phyloP scores from a whole-genome alignment of 176 grass and related monocot genomes.

The Triticum turgidum region DNA sequence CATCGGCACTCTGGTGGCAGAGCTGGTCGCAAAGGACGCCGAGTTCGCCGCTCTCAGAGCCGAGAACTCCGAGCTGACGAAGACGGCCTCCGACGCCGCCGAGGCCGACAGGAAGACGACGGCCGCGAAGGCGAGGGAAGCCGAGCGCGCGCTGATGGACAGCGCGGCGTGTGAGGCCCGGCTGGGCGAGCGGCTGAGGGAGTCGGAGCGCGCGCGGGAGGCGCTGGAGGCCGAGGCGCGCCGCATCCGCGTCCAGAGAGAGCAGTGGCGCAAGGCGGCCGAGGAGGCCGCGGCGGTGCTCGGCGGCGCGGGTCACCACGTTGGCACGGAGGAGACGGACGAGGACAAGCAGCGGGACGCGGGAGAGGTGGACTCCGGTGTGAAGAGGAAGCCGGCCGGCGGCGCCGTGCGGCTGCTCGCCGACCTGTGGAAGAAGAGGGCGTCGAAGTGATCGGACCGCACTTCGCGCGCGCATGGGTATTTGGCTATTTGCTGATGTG shows the following conservation, averaged over 20 bases:
- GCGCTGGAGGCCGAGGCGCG: conserved; percentile 58
- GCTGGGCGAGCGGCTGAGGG: conserved; percentile 46
- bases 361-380: conserved; percentile 21
- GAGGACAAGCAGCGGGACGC: not conserved
- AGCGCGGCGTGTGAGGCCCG: conserved; percentile 46
- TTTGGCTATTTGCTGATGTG: not conserved
- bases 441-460: conserved; percentile 31
- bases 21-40: conserved; percentile 41
- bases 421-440: conserved; percentile 88
- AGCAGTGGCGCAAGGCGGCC: conserved; percentile 91
- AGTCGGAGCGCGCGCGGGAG: conserved; percentile 42
- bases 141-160: conserved; percentile 43
- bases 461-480: not conserved
- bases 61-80: conserved; percentile 53
- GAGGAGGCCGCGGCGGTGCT: conserved; percentile 69
- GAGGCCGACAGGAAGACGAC: not conserved
- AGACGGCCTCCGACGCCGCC: conserved; percentile 10
- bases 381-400: conserved; percentile 32
- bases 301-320: not conserved
- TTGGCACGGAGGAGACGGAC: not conserved
- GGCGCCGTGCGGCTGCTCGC: conserved; percentile 59
- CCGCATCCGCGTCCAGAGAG: conserved; percentile 56
- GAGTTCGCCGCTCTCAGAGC: conserved; percentile 38
- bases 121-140: conserved; percentile 27
- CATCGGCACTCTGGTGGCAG: conserved; percentile 19